Base-by-base conservation (phyloP, 306 rosid species). In the Trichosanthes truncata region DNA sequence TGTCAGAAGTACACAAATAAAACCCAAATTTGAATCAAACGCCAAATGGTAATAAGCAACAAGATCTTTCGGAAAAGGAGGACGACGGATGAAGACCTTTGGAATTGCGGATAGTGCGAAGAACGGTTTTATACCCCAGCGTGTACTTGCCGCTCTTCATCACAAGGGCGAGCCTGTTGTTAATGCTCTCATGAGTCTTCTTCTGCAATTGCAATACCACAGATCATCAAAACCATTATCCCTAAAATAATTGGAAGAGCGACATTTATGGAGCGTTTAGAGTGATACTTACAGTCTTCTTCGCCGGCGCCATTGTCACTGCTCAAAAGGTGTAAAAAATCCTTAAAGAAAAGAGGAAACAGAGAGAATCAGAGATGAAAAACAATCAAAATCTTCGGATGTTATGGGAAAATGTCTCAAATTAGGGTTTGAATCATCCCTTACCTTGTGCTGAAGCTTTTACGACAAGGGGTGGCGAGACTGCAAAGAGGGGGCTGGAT, bases 121-220 rank as follows among this genome's bases (percentile, higher is more conserved):
- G 81, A 20, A 86, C 87, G 35, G 89, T 86, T 81, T 86, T 86
- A 78, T 84, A 86, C 0, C 89, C 87, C 11, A 86, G 74, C 4
- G 71, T 84, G 86, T 9, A 86, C 63, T 86, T 84, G 69, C 89
- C 87, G 20, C 84, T 86, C 83, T 86, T 86, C 84, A 86, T 77
- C 56, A 86, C 87, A 2, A 84, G 85, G 21, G 87, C 87, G 13
- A 86, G 87, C 81, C 87, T 82, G 65, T 81, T 86, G 60, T 84
- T 86, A 40, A 86, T 82, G 65, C 80, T 82, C 84, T 84, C 87
- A 25, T 86, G 89, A 74, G 86, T 82, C 85, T 86, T 86, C 89
- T 87, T 87, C 84, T 84, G 84, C 84, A 80, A 35, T 46, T 18
- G 23, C 80, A 81, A 45, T 3, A 52, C 48, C 46, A 81, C 9